These are phyloP conservation scores for Rhizopus arrhizus DNA, from an alignment of 371 early-diverging fungal species.

Conservation along the genomic window DNA sequence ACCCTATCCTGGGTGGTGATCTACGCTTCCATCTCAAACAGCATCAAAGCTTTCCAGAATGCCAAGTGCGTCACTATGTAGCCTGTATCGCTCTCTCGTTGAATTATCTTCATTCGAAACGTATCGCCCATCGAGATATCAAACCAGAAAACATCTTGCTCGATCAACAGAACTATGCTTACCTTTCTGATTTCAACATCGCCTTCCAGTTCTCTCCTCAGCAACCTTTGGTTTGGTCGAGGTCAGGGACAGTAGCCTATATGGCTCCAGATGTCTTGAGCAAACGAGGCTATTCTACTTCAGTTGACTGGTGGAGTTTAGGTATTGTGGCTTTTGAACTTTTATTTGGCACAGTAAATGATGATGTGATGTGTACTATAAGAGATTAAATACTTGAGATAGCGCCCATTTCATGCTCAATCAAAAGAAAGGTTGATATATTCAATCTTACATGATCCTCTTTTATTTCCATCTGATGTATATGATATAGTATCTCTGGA, in stretches of 20 bases:
- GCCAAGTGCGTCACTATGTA: constrained; percentile 70
- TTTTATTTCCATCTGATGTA: constrained; percentile 61
- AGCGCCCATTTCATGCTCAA: constrained; percentile 78
- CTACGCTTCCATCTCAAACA: constrained; percentile 75
- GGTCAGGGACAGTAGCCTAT: constrained; percentile 75
- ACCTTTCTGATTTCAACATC: constrained; percentile 87
- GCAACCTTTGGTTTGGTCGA: constrained; percentile 57
- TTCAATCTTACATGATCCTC: constrained; percentile 59
- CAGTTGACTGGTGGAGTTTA: constrained; percentile 89
- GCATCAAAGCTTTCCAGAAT: constrained; percentile 60
- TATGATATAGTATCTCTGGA: constrained; percentile 47
- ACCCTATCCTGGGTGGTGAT: constrained; percentile 84
- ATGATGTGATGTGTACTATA: not conserved
- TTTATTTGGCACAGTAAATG: constrained; percentile 66
- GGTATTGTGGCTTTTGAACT: constrained; percentile 84
- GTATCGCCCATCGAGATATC: constrained; percentile 72
- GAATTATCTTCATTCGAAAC: constrained; percentile 67
- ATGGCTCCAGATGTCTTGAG: constrained; percentile 79
- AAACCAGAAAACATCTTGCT: constrained; percentile 92
- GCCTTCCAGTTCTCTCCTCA: constrained; percentile 62
- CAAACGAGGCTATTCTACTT: constrained; percentile 68
- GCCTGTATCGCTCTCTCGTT: constrained; percentile 76
- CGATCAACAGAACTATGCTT: constrained; percentile 79
- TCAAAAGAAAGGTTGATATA: constrained; percentile 68
- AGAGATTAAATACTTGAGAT: not conserved